A percentile compares a stretch with the other conserved stretches of the same genome.
Evolutionary conservation across 2,329 filamentous ascomycete genomes (phyloP).

Genomic region (Thielaviopsis populi): DNA sequence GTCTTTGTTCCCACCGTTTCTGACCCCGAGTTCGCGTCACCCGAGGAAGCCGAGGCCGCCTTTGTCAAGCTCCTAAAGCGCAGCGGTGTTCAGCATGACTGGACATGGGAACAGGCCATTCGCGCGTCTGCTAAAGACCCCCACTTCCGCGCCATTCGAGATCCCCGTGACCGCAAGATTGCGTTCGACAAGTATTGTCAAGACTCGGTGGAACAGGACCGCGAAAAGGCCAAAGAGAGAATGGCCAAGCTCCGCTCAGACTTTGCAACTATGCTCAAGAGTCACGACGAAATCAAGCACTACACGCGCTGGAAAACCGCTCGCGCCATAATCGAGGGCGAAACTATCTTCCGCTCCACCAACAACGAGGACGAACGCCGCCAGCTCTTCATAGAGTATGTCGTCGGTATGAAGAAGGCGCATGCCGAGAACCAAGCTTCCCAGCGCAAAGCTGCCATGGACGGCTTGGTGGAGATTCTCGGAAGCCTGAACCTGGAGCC

Average conservation of each 20-base stretch:
- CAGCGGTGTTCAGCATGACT: slow-evolving; percentile 75
- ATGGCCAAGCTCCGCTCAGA: slow-evolving; percentile 81
- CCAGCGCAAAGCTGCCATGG: slow-evolving; percentile 65
- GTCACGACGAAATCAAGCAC: slow-evolving; percentile 91
- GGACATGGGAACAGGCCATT: slow-evolving; percentile 84
- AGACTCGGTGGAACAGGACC: slow-evolving; percentile 81
- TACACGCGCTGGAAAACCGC: slow-evolving; percentile 97
- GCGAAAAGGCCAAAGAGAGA: slow-evolving; percentile 85
- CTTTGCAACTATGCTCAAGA: slow-evolving; percentile 90
- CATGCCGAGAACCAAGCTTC: slow-evolving; percentile 61
- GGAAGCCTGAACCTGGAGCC: slow-evolving; percentile 72
- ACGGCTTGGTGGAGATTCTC: slow-evolving; percentile 64
- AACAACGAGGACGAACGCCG: slow-evolving; percentile 76
- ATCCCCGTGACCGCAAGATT: slow-evolving; percentile 75
- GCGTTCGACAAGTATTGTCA: slow-evolving; percentile 92
- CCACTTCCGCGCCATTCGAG: slow-evolving; percentile 83
- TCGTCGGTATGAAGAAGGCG: slow-evolving; percentile 64
- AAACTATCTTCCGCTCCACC: slow-evolving; percentile 88
- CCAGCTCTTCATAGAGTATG: slow-evolving; percentile 87
- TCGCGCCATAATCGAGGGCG: slow-evolving; percentile 80
- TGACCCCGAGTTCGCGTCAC: slow-evolving; percentile 63
- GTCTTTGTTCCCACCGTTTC: slow-evolving; percentile 43
- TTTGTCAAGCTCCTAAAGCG: slow-evolving; percentile 83
- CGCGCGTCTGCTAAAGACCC: slow-evolving; percentile 75
- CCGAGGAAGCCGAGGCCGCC: slow-evolving; percentile 81